Evolutionary conservation across 1,139 yeast genomes (phyloP).

Genomic region (Saccharomyces hybrid): DNA sequence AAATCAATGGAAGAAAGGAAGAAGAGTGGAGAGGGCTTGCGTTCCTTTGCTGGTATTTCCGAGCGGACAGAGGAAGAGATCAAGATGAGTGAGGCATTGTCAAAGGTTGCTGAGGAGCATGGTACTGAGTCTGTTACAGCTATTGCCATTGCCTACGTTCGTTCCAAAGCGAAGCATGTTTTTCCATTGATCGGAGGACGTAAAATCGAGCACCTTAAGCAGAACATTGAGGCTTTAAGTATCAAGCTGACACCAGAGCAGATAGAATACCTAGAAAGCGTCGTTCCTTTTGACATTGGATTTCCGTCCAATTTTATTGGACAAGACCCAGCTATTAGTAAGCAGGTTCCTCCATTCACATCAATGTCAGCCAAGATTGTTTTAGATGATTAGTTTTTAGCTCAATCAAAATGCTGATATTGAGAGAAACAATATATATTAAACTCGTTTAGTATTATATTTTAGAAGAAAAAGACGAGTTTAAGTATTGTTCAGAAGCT

Average conservation of each 20-base stretch:
- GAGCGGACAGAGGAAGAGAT: background rate
- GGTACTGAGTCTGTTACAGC: constrained; percentile 12
- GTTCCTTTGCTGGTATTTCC: background rate
- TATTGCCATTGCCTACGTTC: constrained; percentile 23
- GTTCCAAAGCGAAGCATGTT: constrained; percentile 13
- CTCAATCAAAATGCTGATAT: background rate
- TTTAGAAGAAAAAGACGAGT: background rate
- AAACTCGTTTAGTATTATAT: background rate
- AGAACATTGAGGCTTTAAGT: background rate
- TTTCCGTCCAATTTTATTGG: background rate
- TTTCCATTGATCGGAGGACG: background rate
- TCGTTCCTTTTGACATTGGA: background rate
- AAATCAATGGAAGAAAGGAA: constrained; percentile 15
- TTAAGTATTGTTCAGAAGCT: background rate
- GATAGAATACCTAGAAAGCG: background rate
- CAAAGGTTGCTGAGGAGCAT: constrained; percentile 18
- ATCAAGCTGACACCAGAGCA: background rate
- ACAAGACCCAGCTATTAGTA: background rate
- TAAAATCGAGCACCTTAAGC: background rate
- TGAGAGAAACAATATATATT: too few species aligned
- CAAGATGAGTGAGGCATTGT: constrained; percentile 16
- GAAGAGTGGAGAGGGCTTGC: constrained; percentile 10
- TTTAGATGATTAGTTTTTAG: background rate
- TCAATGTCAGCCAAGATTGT: background rate
- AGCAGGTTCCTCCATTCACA: background rate